phyloP scores from a whole-genome alignment of 164 flowering plant species.

The Nymphaea colorata region DNA sequence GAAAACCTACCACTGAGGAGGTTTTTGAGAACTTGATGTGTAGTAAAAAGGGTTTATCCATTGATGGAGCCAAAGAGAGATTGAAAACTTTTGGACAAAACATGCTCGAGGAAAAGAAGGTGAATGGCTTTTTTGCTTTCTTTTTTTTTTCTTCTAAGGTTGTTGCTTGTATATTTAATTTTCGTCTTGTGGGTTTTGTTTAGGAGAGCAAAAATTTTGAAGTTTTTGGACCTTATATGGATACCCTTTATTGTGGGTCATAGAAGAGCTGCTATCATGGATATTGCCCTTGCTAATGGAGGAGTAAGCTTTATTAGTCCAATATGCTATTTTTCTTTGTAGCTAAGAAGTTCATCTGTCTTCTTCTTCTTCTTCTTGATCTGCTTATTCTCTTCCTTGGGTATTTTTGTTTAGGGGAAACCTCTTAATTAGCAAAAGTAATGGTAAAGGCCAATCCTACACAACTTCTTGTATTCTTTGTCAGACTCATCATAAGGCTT shows the following conservation, averaged over 20 bases:
- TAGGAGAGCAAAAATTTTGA: constrained; percentile 51
- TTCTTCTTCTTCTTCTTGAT: background rate
- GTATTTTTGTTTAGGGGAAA: constrained; percentile 5
- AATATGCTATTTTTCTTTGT: too few relatives aligned
- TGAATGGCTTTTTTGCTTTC: background rate
- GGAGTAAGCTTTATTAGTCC: constrained; percentile 17
- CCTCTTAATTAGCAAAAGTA: constrained; percentile 50
- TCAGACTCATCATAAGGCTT: background rate
- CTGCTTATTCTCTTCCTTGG: background rate
- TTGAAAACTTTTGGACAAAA: constrained; percentile 53
- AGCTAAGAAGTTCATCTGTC: too few relatives aligned
- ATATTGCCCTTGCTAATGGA: constrained; percentile 52
- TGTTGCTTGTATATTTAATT: background rate
- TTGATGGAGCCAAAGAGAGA: constrained; percentile 34
- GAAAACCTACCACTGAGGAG: constrained; percentile 51
- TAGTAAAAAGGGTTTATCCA: constrained; percentile 37
- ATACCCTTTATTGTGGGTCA: constrained; percentile 78
- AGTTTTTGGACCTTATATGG: constrained; percentile 74
- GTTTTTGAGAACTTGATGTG: constrained; percentile 47
- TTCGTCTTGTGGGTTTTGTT: background rate
- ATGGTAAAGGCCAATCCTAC: constrained; percentile 26
- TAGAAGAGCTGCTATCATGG: constrained; percentile 78
- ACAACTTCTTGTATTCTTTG: background rate
- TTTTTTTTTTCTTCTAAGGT: background rate
- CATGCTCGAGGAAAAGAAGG: constrained; percentile 56